phyloP scores from a whole-genome alignment of 129 eudicot species.

The Helichrysum umbraculigerum region DNA sequence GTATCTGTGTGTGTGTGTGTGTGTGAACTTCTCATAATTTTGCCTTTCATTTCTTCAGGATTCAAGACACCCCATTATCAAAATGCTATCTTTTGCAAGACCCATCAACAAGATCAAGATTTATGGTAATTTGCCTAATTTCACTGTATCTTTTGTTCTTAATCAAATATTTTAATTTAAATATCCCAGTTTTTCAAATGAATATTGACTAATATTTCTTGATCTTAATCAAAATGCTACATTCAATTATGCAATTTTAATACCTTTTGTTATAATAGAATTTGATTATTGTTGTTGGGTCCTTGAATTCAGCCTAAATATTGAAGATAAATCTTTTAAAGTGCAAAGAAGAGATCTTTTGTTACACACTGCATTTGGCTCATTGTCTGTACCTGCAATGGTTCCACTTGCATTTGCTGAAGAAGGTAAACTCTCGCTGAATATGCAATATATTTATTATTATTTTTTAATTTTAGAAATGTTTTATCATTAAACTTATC shows the following conservation, averaged over 20 bases:
- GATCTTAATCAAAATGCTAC: neutral
- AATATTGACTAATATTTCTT: no score
- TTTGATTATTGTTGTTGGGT: neutral
- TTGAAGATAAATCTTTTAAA: conserved; percentile 37
- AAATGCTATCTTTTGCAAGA: conserved; percentile 43
- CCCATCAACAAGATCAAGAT: conserved; percentile 41
- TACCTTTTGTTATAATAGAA: neutral
- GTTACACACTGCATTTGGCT: conserved; percentile 47
- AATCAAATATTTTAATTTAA: neutral
- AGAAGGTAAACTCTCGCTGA: conserved; percentile 37
- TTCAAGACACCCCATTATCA: conserved; percentile 39
- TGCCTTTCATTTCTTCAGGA: conserved; percentile 35
- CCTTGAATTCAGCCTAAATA: conserved; percentile 24
- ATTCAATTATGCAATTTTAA: neutral
- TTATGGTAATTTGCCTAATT: conserved; percentile 38
- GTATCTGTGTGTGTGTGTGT: neutral
- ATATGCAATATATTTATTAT: neutral
- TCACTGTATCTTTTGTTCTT: neutral
- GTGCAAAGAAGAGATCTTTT: conserved; percentile 64
- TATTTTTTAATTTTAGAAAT: neutral
- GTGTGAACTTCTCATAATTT: neutral
- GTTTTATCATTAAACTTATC: conserved; percentile 4
- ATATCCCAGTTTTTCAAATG: neutral
- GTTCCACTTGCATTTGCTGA: conserved; percentile 58
- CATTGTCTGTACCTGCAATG: conserved; percentile 58